Evolutionary conservation across 1,139 yeast genomes (phyloP).

Genomic region (Nakaseomyces sp.): DNA sequence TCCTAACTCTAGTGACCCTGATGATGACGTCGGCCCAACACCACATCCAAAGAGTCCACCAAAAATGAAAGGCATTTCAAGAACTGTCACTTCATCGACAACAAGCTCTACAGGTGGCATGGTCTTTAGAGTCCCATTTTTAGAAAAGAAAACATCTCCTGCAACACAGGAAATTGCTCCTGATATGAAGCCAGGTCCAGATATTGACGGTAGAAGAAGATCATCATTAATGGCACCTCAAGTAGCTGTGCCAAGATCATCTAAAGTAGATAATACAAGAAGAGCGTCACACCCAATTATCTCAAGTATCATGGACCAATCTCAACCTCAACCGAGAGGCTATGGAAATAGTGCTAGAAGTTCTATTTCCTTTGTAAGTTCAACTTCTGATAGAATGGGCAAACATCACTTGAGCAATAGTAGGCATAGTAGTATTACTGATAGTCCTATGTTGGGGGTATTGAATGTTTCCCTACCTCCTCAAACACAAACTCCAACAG

Average conservation of each 20-base stretch:
- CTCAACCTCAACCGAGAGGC: background rate
- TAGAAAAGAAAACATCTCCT: conserved; percentile 31
- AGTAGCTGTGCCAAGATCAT: conserved; percentile 9
- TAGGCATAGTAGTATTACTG: conserved; percentile 10
- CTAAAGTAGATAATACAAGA: conserved; percentile 12
- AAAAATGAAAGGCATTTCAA: conserved; percentile 4
- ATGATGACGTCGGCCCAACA: conserved; percentile 5
- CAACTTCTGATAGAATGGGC: conserved; percentile 28
- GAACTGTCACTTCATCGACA: conserved; percentile 10
- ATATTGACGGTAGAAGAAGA: conserved; percentile 15
- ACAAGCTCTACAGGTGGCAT: conserved; percentile 30
- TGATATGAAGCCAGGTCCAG: conserved; percentile 8
- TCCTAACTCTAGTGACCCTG: background rate
- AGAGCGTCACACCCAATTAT: conserved; percentile 27
- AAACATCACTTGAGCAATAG: conserved; percentile 14
- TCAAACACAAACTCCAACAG: conserved; percentile 26
- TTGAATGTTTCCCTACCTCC: conserved; percentile 40
- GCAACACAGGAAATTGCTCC: conserved; percentile 8
- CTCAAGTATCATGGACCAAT: conserved; percentile 6
- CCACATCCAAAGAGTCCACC: background rate
- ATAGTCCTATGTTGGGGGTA: conserved; percentile 21
- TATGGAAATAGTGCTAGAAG: conserved; percentile 19
- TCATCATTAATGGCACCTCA: conserved; percentile 21
- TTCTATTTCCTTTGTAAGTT: conserved; percentile 28
- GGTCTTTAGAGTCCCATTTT: conserved; percentile 57